phyloP scores from a whole-genome alignment of 345 rosid species.

The Iberis pinnata region DNA sequence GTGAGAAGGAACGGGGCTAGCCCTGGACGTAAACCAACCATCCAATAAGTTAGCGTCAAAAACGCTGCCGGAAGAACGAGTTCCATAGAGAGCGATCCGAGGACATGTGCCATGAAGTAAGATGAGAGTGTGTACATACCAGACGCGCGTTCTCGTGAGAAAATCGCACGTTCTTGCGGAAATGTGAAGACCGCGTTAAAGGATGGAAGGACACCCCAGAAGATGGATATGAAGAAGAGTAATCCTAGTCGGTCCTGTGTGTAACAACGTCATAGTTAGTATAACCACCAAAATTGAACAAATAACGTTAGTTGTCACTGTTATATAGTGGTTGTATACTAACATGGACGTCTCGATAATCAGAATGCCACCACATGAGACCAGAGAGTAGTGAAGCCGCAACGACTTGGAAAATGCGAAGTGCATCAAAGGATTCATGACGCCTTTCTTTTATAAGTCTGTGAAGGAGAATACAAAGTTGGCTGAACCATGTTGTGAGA shows the following conservation, averaged over 20 bases:
- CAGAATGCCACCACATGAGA: constrained; percentile 95
- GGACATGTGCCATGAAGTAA: constrained; percentile 78
- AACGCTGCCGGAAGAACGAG: constrained; percentile 75
- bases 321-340: constrained; percentile 6
- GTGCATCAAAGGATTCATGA: constrained; percentile 66
- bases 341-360: constrained; percentile 42
- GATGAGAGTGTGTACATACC: constrained; percentile 91
- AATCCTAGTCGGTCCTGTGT: constrained; percentile 80
- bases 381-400: constrained; percentile 61
- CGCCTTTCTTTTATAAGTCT: constrained; percentile 81
- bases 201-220: constrained; percentile 95
- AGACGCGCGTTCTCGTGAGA: constrained; percentile 65
- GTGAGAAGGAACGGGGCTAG: constrained; percentile 44
- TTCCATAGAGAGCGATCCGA: constrained; percentile 86
- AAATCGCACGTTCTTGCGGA: constrained; percentile 82
- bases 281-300: not conserved
- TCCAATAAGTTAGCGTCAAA: constrained; percentile 66
- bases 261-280: constrained; percentile 16
- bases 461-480: constrained; percentile 62
- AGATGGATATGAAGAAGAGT: constrained; percentile 74
- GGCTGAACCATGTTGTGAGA: constrained; percentile 55
- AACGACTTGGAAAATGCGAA: constrained; percentile 72
- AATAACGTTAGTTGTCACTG: not conserved
- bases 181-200: constrained; percentile 76
- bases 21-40: constrained; percentile 66